Base-by-base conservation (phyloP, 2,329 filamentous ascomycete genomes). In the Colletotrichum lupini region DNA sequence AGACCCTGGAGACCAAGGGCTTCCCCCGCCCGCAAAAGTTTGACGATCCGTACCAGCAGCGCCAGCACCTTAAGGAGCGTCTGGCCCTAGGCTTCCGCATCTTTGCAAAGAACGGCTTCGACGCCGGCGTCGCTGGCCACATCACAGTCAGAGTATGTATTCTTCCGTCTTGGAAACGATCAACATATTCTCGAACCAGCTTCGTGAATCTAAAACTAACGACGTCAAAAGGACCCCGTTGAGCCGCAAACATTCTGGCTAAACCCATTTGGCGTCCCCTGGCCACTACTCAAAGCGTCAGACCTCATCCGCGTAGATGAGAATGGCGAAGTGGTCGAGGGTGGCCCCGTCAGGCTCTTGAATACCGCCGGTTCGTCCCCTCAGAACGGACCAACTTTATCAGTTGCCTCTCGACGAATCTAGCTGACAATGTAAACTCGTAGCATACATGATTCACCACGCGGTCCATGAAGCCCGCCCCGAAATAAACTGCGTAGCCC, bases 221-320 rank as follows among this genome's bases (percentile, higher is more conserved):
- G 16, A 59, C 8, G 12, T 35, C 32, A 35, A 11, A 42, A 73
- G 70, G 79, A 92, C 74, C 91, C 91, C 0, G 87, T 92, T 12
- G 88, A 92, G 58, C 88, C 89, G 0, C 81, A 83, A 2, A 90
- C 87, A 0, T 92, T 92, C 82, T 92, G 91, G 91, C 89, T 93
- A 5, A 93, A 93, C 76, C 91, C 91, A 0, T 91, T 92, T 68
- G 90, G 90, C 11, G 85, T 90, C 1, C 86, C 89, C 3, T 93
- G 92, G 81, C 88, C 88, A 9, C 83, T 90, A 67, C 88, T 93
- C 56, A 92, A 89, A 69, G 86, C 87, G 0, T 91, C 89, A 0
- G 91, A 94, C 75, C 85, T 94, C n/a, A 92, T 94, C 67, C 89
- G 88, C 19, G 91, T 94, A 1, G 86, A 92, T 76, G 85, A 90